phyloP scores from a whole-genome alignment of 805 yeast genomes.

The Pichia thaimueangensis region DNA sequence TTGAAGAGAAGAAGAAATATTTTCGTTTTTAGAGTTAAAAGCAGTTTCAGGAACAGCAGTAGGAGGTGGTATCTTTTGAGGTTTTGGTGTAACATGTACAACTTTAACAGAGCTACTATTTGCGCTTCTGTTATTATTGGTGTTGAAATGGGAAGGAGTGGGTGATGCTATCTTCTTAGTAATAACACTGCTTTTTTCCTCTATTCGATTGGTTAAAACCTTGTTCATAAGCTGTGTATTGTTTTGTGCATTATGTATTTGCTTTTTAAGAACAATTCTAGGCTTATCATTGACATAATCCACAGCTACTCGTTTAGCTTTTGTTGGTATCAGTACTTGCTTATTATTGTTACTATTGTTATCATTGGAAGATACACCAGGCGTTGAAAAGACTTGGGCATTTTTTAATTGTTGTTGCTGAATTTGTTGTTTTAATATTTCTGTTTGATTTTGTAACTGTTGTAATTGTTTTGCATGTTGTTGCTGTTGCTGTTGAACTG shows the following conservation, averaged over 20 bases:
- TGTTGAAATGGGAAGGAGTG: too few species aligned
- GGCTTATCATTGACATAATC: constrained; percentile 9
- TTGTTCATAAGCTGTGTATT: constrained; percentile 31
- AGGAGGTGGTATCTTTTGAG: constrained; percentile 15
- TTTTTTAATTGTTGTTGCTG: background rate
- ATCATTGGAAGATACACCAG: background rate
- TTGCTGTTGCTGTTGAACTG: background rate
- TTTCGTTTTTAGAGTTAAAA: too few species aligned
- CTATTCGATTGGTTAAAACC: constrained; percentile 27
- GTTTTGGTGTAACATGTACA: too few species aligned
- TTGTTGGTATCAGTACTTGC: too few species aligned
- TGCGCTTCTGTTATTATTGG: too few species aligned
- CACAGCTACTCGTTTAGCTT: background rate
- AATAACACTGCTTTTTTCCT: constrained; percentile 26
- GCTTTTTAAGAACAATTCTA: constrained; percentile 20
- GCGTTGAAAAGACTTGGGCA: background rate
- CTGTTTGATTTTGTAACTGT: background rate
- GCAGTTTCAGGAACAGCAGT: too few species aligned
- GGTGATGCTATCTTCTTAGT: constrained; percentile 19
- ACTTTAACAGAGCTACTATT: too few species aligned
- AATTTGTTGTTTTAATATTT: background rate
- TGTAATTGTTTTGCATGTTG: constrained; percentile 28
- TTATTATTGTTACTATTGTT: background rate
- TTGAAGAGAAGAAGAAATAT: background rate
- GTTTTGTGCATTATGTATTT: constrained; percentile 27